These are phyloP conservation scores for Aspergillus thermomutatus DNA, from an alignment of 2,329 filamentous ascomycete species.

Conservation along the genomic window DNA sequence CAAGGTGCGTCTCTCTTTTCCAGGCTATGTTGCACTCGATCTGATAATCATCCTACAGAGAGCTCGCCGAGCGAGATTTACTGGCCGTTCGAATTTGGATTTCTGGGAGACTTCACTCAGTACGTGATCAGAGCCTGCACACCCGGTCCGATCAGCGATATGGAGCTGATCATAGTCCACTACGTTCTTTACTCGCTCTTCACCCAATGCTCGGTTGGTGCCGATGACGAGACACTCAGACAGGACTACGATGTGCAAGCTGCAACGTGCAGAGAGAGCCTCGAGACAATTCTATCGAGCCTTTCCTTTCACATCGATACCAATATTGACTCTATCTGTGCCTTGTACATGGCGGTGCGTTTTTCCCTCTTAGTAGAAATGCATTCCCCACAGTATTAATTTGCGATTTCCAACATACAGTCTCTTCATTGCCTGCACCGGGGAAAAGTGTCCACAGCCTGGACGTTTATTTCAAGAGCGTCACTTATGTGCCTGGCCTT, in stretches of 20 bases:
- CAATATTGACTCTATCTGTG: slow-evolving; percentile 7
- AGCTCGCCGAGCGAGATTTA: slow-evolving; percentile 1
- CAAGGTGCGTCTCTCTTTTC: no score
- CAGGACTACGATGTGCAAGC: slow-evolving; percentile 9
- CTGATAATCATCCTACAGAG: no score
- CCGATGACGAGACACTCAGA: background rate
- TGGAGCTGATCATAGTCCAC: slow-evolving; percentile 15
- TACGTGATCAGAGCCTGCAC: slow-evolving; percentile 11
- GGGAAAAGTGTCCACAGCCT: slow-evolving; percentile 3
- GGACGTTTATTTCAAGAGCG: slow-evolving; percentile 11
- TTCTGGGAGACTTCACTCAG: slow-evolving; percentile 8
- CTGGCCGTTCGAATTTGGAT: slow-evolving; percentile 13
- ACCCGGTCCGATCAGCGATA: slow-evolving; percentile 7
- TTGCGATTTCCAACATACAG: background rate
- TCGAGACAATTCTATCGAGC: slow-evolving; percentile 11
- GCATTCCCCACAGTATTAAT: background rate
- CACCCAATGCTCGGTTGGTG: slow-evolving; percentile 1
- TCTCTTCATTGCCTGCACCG: slow-evolving; percentile 6
- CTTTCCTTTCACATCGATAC: slow-evolving; percentile 7
- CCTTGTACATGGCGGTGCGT: slow-evolving; percentile 14
- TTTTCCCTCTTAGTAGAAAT: no score
- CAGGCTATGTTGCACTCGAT: no score
- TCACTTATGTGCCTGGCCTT: slow-evolving; percentile 9
- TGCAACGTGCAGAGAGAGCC: slow-evolving; percentile 5
- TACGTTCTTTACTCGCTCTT: slow-evolving; percentile 10